phyloP scores from a whole-genome alignment of 1,284 basidiomycete species.

The Apiotrichum gamsii region DNA sequence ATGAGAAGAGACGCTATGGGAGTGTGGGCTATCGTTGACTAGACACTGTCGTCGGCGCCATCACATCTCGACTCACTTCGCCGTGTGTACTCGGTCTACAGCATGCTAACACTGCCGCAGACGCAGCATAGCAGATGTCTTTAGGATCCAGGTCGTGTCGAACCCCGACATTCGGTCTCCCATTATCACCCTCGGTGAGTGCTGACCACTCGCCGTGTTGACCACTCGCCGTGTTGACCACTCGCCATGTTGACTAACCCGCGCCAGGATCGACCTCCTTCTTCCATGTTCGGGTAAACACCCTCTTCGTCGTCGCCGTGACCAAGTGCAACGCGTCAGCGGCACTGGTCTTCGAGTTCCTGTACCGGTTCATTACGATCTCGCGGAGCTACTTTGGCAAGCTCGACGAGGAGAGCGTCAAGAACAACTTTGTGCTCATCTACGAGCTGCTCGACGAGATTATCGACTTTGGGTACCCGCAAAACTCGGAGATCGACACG shows the following conservation, averaged over 20 bases:
- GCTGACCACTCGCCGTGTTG: no score
- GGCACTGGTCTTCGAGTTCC: constrained; percentile 94
- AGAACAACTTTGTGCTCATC: constrained; percentile 97
- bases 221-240: no score
- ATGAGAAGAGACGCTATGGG: no score
- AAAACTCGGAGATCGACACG: constrained; percentile 96
- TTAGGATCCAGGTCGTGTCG: constrained; percentile 95
- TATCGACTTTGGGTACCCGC: constrained; percentile 98
- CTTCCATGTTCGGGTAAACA: constrained; percentile 93
- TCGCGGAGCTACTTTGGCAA: constrained; percentile 94
- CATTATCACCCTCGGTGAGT: constrained; percentile 81
- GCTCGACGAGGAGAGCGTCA: constrained; percentile 93
- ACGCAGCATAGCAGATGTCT: constrained; percentile 94
- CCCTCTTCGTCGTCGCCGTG: constrained; percentile 88
- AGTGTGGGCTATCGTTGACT: no score
- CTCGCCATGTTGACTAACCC: no score
- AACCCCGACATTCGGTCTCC: constrained; percentile 94
- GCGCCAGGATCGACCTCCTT: constrained; percentile 73
- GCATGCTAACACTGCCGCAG: constrained; percentile 48
- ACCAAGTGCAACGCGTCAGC: constrained; percentile 98
- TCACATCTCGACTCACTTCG: no score
- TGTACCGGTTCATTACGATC: constrained; percentile 91
- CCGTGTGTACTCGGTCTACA: neutral
- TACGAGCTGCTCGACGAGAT: constrained; percentile 97
- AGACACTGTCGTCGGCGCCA: no score